A percentile compares a stretch with the other conserved stretches of the same genome.
Conservation (phyloP, 768 basidiomycete species). For the Mrakia blollopis region DNA sequence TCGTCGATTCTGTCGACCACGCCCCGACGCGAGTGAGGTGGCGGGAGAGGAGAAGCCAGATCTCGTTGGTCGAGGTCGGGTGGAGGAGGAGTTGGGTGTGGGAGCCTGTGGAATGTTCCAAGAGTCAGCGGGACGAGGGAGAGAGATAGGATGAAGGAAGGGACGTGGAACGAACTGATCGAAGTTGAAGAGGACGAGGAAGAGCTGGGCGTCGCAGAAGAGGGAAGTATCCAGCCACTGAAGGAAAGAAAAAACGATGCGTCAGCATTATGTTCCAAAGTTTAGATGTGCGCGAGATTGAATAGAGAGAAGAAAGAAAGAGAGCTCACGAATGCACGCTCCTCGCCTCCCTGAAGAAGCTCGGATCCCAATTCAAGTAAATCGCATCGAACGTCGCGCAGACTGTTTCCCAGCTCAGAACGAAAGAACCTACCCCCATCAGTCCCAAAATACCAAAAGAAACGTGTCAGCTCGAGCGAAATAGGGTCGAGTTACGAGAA, state of each 20-base stretch:
- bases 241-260: too few relatives aligned
- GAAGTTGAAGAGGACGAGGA: background rate
- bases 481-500: background rate
- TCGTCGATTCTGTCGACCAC: background rate
- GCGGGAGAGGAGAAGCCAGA: slow-evolving; percentile 77
- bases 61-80: slow-evolving; percentile 46
- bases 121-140: background rate
- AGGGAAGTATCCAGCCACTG: background rate
- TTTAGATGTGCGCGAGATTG: too few relatives aligned
- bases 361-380: slow-evolving; percentile 83
- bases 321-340: slow-evolving; percentile 63
- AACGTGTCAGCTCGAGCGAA: background rate
- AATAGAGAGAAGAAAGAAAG: background rate
- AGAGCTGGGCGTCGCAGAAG: background rate
- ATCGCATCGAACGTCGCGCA: slow-evolving; percentile 70
- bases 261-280: background rate
- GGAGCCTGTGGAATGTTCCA: slow-evolving; percentile 1
- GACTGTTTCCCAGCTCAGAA: slow-evolving; percentile 71
- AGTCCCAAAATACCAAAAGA: too few relatives aligned
- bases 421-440: slow-evolving; percentile 48
- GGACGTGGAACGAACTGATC: background rate
- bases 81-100: slow-evolving; percentile 38
- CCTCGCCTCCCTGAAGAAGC: slow-evolving; percentile 51
- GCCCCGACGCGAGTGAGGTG: slow-evolving; percentile 60
- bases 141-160: background rate